phyloP scores from a whole-genome alignment of 2,329 filamentous ascomycete species.

The Pseudocercospora ulei region DNA sequence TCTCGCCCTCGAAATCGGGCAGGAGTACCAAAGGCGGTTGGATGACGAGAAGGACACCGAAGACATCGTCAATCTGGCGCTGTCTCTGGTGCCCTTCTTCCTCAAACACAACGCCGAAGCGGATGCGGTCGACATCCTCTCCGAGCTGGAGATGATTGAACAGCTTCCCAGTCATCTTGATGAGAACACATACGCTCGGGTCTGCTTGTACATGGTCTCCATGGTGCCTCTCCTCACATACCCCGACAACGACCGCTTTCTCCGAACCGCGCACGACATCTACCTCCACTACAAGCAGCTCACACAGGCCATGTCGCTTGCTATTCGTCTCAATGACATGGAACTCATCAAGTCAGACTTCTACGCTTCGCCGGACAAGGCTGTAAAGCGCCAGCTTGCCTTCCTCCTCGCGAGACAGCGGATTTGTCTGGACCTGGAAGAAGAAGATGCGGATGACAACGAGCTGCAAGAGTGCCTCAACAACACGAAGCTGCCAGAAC shows the following conservation, averaged over 20 bases:
- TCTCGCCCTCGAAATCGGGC: slow-evolving; percentile 86
- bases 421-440: slow-evolving; percentile 63
- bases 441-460: slow-evolving; percentile 58
- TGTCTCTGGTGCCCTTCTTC: slow-evolving; percentile 84
- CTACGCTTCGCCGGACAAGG: slow-evolving; percentile 65
- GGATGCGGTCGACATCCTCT: slow-evolving; percentile 92
- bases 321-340: slow-evolving; percentile 82
- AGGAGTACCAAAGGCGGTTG: slow-evolving; percentile 81
- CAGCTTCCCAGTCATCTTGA: slow-evolving; percentile 81
- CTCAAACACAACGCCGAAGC: slow-evolving; percentile 96
- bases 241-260: slow-evolving; percentile 91
- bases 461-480: slow-evolving; percentile 74
- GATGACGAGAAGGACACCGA: slow-evolving; percentile 73
- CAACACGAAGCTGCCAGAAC: slow-evolving; percentile 77
- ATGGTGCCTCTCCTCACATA: slow-evolving; percentile 98
- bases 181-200: slow-evolving; percentile 82
- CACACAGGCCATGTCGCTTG: slow-evolving; percentile 84
- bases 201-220: slow-evolving; percentile 96
- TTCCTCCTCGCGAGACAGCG: slow-evolving; percentile 87
- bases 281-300: slow-evolving; percentile 90
- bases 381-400: slow-evolving; percentile 83
- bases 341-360: slow-evolving; percentile 71
- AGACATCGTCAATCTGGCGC: slow-evolving; percentile 75
- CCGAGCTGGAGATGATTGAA: slow-evolving; percentile 94
- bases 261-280: slow-evolving; percentile 83